Evolutionary conservation across 176 grass and related monocot genomes (phyloP), one percentile per base, ranked within the genome.

Genomic region (Pontederia crassipes): DNA sequence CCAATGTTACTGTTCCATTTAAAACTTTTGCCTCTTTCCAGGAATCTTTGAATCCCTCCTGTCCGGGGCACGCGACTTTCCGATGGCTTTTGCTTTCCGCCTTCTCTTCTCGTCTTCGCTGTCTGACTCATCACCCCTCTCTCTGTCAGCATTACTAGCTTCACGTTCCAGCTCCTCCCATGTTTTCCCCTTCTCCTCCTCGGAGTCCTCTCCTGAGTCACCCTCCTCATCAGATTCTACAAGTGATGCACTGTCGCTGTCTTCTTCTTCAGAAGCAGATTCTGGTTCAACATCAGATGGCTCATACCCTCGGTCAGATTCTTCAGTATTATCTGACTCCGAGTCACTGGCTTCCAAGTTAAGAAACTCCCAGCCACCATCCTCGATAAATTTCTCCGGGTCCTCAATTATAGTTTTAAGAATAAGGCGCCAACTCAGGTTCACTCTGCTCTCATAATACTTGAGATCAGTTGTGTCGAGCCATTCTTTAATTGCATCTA

Each of bases 101-200:
- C 85, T 78, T 58, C 78, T 79, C 71, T 83, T 81, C 72, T 95
- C 90, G 51, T 95, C 90, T 48, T 90, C 83, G 0, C 79, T 89
- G 57, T 95, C 90, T 1, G 86, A 89, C 66, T 95, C 86, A 11
- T 80, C 86, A 4, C 82, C 82, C 0, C 86, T 73, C 46, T 90
- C 90, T 32, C 78, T 66, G 50, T 93, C 89, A 0, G 89, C 84
- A 54, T 93, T 87, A 55, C 54, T 93, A 11, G 90, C 90, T 72
- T 95, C 90, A 2, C 80, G 78, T 58, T 95, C 86, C 27, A 90
- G 68, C 75, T 95, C 86, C 58, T 95, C 91, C 86, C 91, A 85
- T 10, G 80, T 90, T 81, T 95, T 95, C 10, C 86, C 86, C 71
- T 95, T 95, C 75, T 95, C 86, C 76, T 95, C 86, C 78, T 95